Evolutionary conservation across 352 stramenopile genomes (phyloP).

Genomic region (Phytophthora pseudosyringae): DNA sequence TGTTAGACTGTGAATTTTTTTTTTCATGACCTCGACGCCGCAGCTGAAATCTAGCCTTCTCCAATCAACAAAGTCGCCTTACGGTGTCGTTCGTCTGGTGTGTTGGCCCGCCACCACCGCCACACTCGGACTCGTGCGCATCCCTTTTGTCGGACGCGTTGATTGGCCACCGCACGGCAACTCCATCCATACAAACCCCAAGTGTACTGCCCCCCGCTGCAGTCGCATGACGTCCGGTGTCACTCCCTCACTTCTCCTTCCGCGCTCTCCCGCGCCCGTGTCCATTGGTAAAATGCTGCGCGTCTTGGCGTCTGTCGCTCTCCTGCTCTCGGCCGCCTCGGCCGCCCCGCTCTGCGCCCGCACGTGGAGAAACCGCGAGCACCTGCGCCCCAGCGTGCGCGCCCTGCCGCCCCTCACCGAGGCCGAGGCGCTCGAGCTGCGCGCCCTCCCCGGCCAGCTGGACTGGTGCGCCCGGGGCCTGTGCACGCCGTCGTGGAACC

Average conservation of each 20-base stretch:
- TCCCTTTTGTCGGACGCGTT: conserved; percentile 1
- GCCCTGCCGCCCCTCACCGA: conserved; percentile 45
- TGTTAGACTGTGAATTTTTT: no score
- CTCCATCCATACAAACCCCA: not conserved
- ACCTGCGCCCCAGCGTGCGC: conserved; percentile 61
- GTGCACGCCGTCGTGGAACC: conserved; percentile 83
- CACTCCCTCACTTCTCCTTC: not conserved
- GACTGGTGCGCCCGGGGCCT: conserved; percentile 91
- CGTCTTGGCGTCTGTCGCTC: not conserved
- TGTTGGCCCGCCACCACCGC: no score
- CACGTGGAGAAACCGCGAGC: conserved; percentile 66
- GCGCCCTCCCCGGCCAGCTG: conserved; percentile 81
- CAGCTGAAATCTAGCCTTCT: no score
- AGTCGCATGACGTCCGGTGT: not conserved
- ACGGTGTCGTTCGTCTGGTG: no score
- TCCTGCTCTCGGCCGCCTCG: not conserved
- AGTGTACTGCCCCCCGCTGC: not conserved
- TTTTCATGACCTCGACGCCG: no score
- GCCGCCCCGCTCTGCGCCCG: not conserved
- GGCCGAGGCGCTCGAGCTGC: conserved; percentile 39
- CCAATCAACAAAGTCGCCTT: no score
- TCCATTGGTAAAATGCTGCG: not conserved
- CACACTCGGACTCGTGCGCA: not conserved
- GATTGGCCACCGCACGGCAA: not conserved
- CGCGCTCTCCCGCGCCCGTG: not conserved